Base-by-base conservation (phyloP, 163 green algal genomes). In the Chlamydomonas reinhardtii region DNA sequence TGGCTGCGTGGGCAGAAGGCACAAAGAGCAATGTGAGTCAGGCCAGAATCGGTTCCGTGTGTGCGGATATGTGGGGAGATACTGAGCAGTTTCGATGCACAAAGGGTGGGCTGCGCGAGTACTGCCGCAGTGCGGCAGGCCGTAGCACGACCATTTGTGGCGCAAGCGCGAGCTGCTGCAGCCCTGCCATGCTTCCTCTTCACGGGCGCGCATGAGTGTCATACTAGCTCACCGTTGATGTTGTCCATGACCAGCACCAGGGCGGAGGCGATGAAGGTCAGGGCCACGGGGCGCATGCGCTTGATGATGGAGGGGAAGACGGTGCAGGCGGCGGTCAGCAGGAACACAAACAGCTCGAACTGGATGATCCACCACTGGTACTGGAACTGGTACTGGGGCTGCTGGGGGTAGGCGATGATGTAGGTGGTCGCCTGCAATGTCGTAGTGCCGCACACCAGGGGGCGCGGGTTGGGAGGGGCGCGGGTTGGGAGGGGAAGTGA, bases 331-430 rank as follows among this genome's bases (percentile, higher is more conserved):
- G 56, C 54, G 8, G 84, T 89, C 68, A 89, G 62, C 22, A 61
- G 4, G 59, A 89, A 89, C 15, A 85, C 29, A 32, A 89, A 89
- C 4, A 89, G 32, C 84, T 89, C 68, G 37, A 77, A 82, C 84
- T 89, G 54, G 65, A 89, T 89, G 84, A 89, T 89, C 75, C 75
- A 89, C 71, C 84, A 85, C 84, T 89, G 71, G 76, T 85, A 89
- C 76, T 89, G 84, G 76, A 89, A 89, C 84, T 89, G 84, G 84
- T 82, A 89, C 84, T 82, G 34, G 35, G 84, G 76, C 4, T n/a
- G 68, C 69, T 85, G 35, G 37, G 84, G 76, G 69, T 89, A 85
- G 35, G 75, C 69, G 54, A 89, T 85, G 76, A 89, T 85, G 84
- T 89, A 89, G 3, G 32, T 76, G 56, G 71, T 76, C 6, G 2